Evolutionary conservation across 192 early-diverging fungal genomes (phyloP).

Genomic region (Glomus cerebriforme): DNA sequence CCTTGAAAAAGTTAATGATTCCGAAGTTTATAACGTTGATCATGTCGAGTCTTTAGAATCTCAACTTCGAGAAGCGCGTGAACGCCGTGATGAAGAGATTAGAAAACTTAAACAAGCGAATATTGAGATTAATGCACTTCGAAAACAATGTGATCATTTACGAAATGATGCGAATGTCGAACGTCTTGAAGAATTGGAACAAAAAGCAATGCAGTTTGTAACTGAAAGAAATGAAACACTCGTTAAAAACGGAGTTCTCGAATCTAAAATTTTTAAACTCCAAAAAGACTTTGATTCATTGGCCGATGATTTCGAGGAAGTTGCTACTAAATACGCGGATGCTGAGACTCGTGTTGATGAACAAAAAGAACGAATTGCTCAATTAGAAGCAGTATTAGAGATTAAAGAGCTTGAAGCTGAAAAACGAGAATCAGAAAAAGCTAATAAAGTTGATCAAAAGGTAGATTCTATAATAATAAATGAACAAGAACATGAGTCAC

Average conservation of each 20-base stretch:
- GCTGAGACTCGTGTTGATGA: not conserved
- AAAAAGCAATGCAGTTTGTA: not conserved
- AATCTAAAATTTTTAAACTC: not conserved
- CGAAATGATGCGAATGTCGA: not conserved
- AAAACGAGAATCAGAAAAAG: not conserved
- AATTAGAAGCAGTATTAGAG: not conserved
- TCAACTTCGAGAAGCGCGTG: not conserved
- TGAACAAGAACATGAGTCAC: not conserved
- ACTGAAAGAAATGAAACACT: not conserved
- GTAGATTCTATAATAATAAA: not conserved
- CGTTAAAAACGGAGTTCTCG: not conserved
- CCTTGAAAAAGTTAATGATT: not conserved
- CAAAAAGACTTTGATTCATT: not conserved
- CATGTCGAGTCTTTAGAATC: not conserved
- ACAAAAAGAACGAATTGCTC: not conserved
- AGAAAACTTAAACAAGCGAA: constrained; percentile 10
- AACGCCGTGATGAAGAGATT: not conserved
- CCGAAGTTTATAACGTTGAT: not conserved
- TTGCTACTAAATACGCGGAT: not conserved
- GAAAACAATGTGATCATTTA: not conserved
- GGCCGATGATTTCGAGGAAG: not conserved
- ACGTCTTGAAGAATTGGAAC: not conserved
- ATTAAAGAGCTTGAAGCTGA: not conserved
- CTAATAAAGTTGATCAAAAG: not conserved
- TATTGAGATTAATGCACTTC: not conserved